Evolutionary conservation across 805 yeast species (phyloP).

Genomic region (Candida patagonica): DNA sequence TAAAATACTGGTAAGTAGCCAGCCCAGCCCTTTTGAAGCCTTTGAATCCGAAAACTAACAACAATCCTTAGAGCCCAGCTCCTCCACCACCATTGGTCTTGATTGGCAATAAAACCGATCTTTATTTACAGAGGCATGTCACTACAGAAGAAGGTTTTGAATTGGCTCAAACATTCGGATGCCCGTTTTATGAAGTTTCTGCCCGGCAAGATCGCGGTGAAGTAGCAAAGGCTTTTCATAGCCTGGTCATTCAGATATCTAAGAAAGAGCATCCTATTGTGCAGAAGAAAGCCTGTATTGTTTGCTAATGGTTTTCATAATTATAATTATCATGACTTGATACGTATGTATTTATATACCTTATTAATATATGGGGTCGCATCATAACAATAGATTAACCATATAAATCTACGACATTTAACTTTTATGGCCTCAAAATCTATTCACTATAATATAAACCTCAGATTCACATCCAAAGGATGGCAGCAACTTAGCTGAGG

Average conservation of each 20-base stretch:
- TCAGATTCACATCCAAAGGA: constrained; percentile 9
- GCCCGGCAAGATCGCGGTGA: constrained; percentile 66
- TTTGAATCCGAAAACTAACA: too few relatives aligned
- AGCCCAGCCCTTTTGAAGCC: too few relatives aligned
- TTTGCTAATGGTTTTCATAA: too few relatives aligned
- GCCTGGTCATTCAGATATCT: constrained; percentile 54
- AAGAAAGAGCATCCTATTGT: constrained; percentile 16
- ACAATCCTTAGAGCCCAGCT: too few relatives aligned
- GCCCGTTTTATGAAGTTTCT: constrained; percentile 74
- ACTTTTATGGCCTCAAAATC: too few relatives aligned
- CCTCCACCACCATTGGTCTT: too few relatives aligned
- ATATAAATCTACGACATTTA: too few relatives aligned
- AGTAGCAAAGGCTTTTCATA: constrained; percentile 52
- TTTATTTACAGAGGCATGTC: constrained; percentile 52
- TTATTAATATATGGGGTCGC: background rate
- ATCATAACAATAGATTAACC: too few relatives aligned
- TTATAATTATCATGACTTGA: too few relatives aligned
- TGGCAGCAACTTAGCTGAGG: constrained; percentile 54
- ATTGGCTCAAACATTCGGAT: constrained; percentile 55
- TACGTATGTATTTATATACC: background rate
- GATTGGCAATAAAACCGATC: constrained; percentile 70
- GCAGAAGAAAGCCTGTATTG: constrained; percentile 7
- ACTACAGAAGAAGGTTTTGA: constrained; percentile 47
- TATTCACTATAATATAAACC: background rate
- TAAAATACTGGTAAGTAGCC: constrained; percentile 33